These are phyloP conservation scores for Cynara cardunculus DNA, from an alignment of 129 eudicot genomes.

Conservation along the genomic window DNA sequence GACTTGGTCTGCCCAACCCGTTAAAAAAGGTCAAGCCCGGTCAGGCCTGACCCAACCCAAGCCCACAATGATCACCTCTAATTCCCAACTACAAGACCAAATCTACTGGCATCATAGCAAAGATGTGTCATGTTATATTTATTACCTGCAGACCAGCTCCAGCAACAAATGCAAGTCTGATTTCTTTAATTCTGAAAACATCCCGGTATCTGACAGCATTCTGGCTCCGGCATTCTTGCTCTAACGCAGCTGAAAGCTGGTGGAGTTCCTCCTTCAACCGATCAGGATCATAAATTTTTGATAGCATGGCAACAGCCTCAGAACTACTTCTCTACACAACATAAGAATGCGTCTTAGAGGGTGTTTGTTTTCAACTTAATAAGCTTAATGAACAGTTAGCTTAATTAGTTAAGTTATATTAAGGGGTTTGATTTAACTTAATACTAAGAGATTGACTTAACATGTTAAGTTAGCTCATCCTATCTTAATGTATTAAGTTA, in stretches of 20 bases:
- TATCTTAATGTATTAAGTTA: no score
- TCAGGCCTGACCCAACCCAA: not conserved
- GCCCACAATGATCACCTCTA: not conserved
- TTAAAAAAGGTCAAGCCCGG: no score
- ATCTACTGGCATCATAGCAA: not conserved
- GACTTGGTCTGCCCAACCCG: no score
- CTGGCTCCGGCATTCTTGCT: conserved; percentile 48
- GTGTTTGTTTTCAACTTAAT: no score
- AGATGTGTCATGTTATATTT: not conserved
- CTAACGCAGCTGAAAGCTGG: conserved; percentile 54
- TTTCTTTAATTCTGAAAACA: conserved; percentile 48
- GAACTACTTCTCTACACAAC: conserved; percentile 49
- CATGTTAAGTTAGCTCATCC: no score
- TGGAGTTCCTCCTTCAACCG: conserved; percentile 73
- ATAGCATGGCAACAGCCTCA: conserved; percentile 66
- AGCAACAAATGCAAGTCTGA: conserved; percentile 74
- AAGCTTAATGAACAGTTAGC: no score
- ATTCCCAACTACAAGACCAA: no score
- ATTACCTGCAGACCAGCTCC: conserved; percentile 89
- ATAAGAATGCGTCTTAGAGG: not conserved
- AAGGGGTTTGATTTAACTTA: no score
- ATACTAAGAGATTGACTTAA: no score
- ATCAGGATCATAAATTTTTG: conserved; percentile 73
- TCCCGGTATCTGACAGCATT: conserved; percentile 48
- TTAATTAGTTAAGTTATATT: no score